Evolutionary conservation across 495 filamentous ascomycete genomes (phyloP).

Genomic region (Penicillium ochrochloron): DNA sequence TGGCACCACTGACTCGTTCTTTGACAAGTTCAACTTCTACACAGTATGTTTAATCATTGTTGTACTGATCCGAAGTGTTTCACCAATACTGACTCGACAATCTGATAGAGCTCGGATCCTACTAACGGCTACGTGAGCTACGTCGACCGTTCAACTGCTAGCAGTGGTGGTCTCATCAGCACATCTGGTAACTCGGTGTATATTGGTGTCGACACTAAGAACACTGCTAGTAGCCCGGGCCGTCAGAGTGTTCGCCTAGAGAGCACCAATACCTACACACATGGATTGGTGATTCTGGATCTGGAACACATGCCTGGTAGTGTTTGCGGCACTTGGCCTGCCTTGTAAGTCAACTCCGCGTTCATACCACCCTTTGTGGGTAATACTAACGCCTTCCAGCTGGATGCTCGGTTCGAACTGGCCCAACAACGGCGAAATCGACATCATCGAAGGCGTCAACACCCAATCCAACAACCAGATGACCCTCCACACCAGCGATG

Average conservation of each 20-base stretch:
- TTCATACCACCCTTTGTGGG: not conserved
- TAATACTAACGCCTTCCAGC: constrained; percentile 31
- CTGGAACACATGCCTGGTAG: constrained; percentile 59
- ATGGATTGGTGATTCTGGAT: constrained; percentile 63
- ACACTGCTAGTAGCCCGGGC: constrained; percentile 51
- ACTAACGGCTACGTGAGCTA: constrained; percentile 74
- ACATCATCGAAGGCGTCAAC: constrained; percentile 76
- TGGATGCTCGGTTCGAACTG: constrained; percentile 63
- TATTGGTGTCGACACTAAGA: constrained; percentile 48
- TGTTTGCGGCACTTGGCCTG: constrained; percentile 64
- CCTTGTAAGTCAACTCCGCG: constrained; percentile 50
- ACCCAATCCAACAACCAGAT: constrained; percentile 58
- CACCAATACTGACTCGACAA: constrained; percentile 31
- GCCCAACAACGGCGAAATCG: constrained; percentile 73
- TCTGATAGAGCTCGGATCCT: constrained; percentile 55
- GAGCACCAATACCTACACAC: constrained; percentile 56
- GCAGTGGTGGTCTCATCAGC: constrained; percentile 57
- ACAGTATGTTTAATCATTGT: constrained; percentile 35
- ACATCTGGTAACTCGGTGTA: constrained; percentile 48
- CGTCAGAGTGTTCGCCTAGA: constrained; percentile 60
- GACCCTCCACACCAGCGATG: constrained; percentile 66
- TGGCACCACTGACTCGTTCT: constrained; percentile 47
- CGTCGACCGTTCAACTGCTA: constrained; percentile 56
- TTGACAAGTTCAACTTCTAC: constrained; percentile 59
- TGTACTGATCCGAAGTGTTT: not conserved